Conservation (phyloP, 2,329 filamentous ascomycete species). For the Plectosphaerella plurivora region DNA sequence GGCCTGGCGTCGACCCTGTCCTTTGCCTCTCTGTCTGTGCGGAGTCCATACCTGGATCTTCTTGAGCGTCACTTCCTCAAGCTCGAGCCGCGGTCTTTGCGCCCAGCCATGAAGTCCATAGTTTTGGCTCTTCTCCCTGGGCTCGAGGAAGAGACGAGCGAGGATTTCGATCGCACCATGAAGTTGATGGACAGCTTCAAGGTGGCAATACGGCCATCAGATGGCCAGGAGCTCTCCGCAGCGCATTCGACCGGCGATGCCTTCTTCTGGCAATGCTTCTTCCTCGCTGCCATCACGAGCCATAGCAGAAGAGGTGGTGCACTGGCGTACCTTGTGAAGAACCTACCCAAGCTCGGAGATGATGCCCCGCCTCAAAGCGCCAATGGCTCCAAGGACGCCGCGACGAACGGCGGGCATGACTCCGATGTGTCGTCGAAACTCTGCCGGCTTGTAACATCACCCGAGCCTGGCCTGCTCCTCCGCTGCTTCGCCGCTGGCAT, state of each 20-base stretch:
- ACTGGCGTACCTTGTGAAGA: conserved; percentile 77
- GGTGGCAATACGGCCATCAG: conserved; percentile 53
- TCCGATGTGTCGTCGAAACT: conserved; percentile 48
- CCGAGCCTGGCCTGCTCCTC: conserved; percentile 85
- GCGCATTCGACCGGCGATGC: conserved; percentile 64
- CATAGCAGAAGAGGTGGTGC: conserved; percentile 79
- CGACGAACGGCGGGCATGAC: conserved; percentile 15
- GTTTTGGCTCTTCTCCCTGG: conserved; percentile 87
- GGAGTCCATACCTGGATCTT: conserved; percentile 78
- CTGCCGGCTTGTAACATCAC: conserved; percentile 68
- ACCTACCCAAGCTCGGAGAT: conserved; percentile 67
- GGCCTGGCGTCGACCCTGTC: conserved; percentile 85
- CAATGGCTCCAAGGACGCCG: conserved; percentile 21
- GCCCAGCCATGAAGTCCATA: conserved; percentile 86
- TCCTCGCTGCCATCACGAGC: conserved; percentile 88
- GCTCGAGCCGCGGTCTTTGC: conserved; percentile 65
- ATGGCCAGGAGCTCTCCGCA: conserved; percentile 43
- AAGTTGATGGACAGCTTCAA: conserved; percentile 76
- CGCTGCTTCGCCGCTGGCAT: conserved; percentile 91
- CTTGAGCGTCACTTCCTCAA: conserved; percentile 76
- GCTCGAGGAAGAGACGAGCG: conserved; percentile 91
- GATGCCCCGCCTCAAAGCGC: conserved; percentile 20
- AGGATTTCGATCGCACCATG: conserved; percentile 90
- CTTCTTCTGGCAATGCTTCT: conserved; percentile 98
- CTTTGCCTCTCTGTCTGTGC: conserved; percentile 89